phyloP scores from a whole-genome alignment of 768 basidiomycete species.

The Termitomyces bulborhizus region DNA sequence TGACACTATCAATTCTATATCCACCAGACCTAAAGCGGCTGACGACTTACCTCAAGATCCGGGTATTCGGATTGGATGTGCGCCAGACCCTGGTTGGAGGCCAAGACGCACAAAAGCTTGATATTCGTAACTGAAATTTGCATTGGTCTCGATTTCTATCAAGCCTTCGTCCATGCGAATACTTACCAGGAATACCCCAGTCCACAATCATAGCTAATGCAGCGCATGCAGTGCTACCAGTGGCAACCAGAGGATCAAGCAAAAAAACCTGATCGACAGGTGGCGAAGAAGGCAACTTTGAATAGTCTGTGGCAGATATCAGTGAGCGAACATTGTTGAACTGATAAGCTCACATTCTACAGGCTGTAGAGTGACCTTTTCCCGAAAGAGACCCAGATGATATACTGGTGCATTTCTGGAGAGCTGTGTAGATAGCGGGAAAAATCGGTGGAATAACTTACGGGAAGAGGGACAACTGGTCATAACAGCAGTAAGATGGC shows the following conservation, averaged over 20 bases:
- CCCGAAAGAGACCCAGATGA: constrained; percentile 86
- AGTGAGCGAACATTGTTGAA: background rate
- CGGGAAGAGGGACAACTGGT: constrained; percentile 72
- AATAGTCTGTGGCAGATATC: constrained; percentile 57
- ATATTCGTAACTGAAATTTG: constrained; percentile 50
- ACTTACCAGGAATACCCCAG: constrained; percentile 71
- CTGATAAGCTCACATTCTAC: constrained; percentile 69
- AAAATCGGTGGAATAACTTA: constrained; percentile 27
- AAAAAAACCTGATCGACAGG: constrained; percentile 83
- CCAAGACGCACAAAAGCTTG: constrained; percentile 80
- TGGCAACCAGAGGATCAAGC: constrained; percentile 90
- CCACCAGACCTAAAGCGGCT: background rate
- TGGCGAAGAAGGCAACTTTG: constrained; percentile 73
- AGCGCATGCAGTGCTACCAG: constrained; percentile 87
- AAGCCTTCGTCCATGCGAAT: background rate
- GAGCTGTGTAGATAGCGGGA: background rate
- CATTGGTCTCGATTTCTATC: background rate
- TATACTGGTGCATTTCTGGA: constrained; percentile 75
- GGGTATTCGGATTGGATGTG: constrained; percentile 65
- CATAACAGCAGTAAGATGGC: constrained; percentile 1
- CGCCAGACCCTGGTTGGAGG: constrained; percentile 65
- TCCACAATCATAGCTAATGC: constrained; percentile 82
- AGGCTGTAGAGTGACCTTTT: constrained; percentile 82
- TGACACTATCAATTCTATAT: constrained; percentile 21
- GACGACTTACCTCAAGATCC: constrained; percentile 60